Base-by-base conservation (phyloP, 345 rosid species). In the Citrus mangshanensis region DNA sequence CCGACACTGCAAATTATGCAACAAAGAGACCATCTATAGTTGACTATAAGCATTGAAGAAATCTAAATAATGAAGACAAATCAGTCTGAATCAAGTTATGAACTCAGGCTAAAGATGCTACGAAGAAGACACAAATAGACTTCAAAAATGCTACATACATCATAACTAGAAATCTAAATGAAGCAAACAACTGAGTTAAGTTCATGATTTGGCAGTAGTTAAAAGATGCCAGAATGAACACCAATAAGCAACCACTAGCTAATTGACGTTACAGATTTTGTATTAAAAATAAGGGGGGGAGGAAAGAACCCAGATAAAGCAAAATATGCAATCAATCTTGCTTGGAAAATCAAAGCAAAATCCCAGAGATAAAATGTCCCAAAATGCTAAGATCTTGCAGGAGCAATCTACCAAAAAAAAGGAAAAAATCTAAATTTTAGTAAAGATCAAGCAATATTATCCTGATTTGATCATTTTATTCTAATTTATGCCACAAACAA, bases 1-100 rank as follows among this genome's bases (percentile, higher is more conserved):
- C 73, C 79, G 65, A 76, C 56, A 35, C 65, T 1, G 37, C 35
- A 55, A 65, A 76, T 67, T 55, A 67, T 55, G 79, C 79, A 67
- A 51, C 49, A 10, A 55, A 35, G 32, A 35, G 37, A 66, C n/a
- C 10, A n/a, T 6, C 12, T 22, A 32, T 55, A 14, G 34, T 67
- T 76, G 56, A 51, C 63, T n/a, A 14, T n/a, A 18, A 14, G 63
- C 32, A 54, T 34, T 55, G n/a, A 51, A 68, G 37, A 76, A 35
- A 55, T 54, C 63, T 51, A 24, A 75, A 75, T 22, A 24, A 61
- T 76, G 51, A 24, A 54, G 4, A 16, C 19, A 55, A 54, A 76
- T 55, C 30, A 67, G 56, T n/a, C 34, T 54, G 10, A 58, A n/a
- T 35, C 40, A 59, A 32, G 60, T 24, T 13, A 37, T 10, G 51